Conservation (phyloP, 2,329 filamentous ascomycete genomes). For the Neurospora sp. region DNA sequence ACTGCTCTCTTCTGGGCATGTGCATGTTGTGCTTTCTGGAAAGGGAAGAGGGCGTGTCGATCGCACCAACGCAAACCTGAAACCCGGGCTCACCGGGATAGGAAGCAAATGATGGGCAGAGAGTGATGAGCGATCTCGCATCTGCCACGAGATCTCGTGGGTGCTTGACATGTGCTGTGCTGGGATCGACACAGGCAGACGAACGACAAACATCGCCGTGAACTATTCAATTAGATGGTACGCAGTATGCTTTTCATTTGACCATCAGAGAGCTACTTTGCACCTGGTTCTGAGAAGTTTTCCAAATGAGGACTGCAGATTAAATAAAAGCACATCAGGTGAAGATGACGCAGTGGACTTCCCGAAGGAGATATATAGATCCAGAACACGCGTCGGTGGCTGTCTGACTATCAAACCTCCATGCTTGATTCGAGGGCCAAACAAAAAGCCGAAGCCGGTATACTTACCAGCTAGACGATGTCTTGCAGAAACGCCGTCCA, state of each 20-base stretch:
- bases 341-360: not conserved
- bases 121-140: not conserved
- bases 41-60: not conserved
- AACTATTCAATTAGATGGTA: not conserved
- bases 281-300: not conserved
- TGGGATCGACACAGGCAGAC: not conserved
- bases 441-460: not conserved
- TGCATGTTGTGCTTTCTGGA: not conserved
- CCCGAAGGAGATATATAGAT: not conserved
- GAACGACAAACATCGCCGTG: not conserved
- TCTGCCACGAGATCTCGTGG: not conserved
- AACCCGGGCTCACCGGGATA: not conserved
- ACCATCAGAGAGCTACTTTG: not conserved
- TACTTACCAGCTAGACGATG: not conserved
- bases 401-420: not conserved
- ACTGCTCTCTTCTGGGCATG: not conserved
- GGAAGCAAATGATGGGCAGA: not conserved
- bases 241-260: not conserved
- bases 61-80: not conserved
- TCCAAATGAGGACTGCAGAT: not conserved
- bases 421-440: not conserved
- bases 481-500: not conserved
- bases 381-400: not conserved
- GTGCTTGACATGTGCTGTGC: not conserved
- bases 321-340: not conserved